A percentile compares a stretch with the other conserved stretches of the same genome.
Conservation (phyloP, 257 asterid species). For the Nemophila menziesii region DNA sequence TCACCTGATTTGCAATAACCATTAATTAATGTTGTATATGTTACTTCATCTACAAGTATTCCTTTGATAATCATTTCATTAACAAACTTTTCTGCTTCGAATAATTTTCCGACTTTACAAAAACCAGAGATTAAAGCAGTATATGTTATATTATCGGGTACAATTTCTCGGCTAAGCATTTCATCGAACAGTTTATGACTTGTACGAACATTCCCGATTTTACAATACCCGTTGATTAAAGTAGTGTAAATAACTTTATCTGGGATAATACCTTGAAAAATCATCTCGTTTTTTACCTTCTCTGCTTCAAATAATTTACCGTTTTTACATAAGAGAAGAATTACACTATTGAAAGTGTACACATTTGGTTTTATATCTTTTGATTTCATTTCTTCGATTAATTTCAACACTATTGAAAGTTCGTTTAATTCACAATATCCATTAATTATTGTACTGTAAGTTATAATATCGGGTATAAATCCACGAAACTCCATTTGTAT, state of each 20-base stretch:
- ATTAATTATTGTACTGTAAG: constrained; percentile 69
- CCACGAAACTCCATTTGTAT: constrained; percentile 64
- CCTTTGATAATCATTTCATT: constrained; percentile 61
- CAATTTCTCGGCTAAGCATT: constrained; percentile 43
- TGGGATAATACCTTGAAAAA: constrained; percentile 46
- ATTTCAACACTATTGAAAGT: constrained; percentile 36
- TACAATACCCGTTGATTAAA: constrained; percentile 70
- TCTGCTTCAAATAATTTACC: constrained; percentile 62
- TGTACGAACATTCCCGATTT: constrained; percentile 40
- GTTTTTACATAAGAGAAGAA: constrained; percentile 48
- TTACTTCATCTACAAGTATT: constrained; percentile 60
- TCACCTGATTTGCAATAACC: constrained; percentile 79
- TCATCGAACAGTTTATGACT: constrained; percentile 54
- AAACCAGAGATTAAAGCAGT: constrained; percentile 65
- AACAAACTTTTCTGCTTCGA: constrained; percentile 60
- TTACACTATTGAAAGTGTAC: constrained; percentile 62
- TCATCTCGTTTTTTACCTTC: constrained; percentile 67
- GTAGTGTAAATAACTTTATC: constrained; percentile 79
- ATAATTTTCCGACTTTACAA: constrained; percentile 51
- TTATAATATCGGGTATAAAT: constrained; percentile 63
- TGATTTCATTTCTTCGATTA: constrained; percentile 44
- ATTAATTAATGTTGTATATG: constrained; percentile 73
- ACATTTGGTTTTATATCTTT: constrained; percentile 67
- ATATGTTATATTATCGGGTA: constrained; percentile 57
- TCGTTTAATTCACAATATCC: constrained; percentile 64